These are phyloP conservation scores for Saccharomycopsis lassenensis DNA, from an alignment of 805 yeast species.

Conservation along the genomic window DNA sequence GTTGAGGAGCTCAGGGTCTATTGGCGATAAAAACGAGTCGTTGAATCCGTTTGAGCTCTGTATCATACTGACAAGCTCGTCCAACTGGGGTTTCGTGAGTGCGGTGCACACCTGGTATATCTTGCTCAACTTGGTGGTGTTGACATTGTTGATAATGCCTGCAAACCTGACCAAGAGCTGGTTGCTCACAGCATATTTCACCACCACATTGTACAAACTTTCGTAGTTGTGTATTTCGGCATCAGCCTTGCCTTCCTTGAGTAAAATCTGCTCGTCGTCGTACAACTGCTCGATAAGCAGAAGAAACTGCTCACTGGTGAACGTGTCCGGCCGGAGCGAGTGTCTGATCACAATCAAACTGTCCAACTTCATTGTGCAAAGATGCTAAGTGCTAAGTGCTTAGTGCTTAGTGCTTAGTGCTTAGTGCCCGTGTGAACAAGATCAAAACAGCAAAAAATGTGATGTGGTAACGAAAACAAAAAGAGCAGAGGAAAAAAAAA, in stretches of 20 bases:
- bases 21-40: background rate
- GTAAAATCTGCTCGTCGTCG: constrained; percentile 1
- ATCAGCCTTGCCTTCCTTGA: background rate
- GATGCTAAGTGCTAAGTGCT: constrained; percentile 1
- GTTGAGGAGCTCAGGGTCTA: constrained; percentile 2
- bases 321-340: constrained; percentile 3
- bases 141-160: constrained; percentile 6
- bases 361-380: constrained; percentile 7
- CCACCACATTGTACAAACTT: constrained; percentile 4
- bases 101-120: constrained; percentile 4
- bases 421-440: too few relatives aligned
- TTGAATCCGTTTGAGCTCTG: background rate
- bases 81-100: background rate
- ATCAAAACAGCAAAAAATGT: too few relatives aligned
- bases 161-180: constrained; percentile 4
- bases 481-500: too few relatives aligned
- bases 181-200: constrained; percentile 4
- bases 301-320: constrained; percentile 2
- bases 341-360: constrained; percentile 9
- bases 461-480: too few relatives aligned
- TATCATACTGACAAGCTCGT: background rate
- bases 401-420: too few relatives aligned
- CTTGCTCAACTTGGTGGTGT: constrained; percentile 5
- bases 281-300: constrained; percentile 3
- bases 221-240: background rate